phyloP scores from a whole-genome alignment of 2,329 filamentous ascomycete species.

The Sporothrix variecibatus region DNA sequence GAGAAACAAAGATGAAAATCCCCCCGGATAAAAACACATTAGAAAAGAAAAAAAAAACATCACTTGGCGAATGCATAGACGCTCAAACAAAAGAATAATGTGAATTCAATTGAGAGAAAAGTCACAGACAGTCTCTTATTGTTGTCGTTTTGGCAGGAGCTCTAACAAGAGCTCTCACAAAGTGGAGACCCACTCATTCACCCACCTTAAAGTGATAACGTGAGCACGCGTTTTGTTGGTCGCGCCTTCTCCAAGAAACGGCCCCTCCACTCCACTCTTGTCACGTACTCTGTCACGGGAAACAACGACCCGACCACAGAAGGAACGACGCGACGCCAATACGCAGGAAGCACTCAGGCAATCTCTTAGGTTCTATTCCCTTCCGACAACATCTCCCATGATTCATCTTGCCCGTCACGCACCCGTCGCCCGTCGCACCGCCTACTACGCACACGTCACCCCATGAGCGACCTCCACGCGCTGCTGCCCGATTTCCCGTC shows the following conservation, averaged over 20 bases:
- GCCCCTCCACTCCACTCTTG: not conserved
- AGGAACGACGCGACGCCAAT: not conserved
- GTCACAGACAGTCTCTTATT: not conserved
- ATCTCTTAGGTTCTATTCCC: too few relatives aligned
- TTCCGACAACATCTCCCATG: not conserved
- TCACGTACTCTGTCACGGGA: not conserved
- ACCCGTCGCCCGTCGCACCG: too few relatives aligned
- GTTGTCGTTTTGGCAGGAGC: not conserved
- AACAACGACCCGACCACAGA: not conserved
- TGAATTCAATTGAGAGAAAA: not conserved
- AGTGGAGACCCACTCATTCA: conserved; percentile 20
- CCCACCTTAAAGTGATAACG: conserved; percentile 20
- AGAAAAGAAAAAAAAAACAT: too few relatives aligned
- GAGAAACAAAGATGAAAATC: too few relatives aligned
- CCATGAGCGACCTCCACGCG: conserved; percentile 82
- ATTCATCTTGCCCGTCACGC: not conserved
- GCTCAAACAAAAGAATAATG: not conserved
- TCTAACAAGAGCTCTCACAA: not conserved
- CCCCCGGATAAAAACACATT: too few relatives aligned
- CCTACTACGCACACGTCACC: not conserved
- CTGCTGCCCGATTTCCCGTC: conserved; percentile 79
- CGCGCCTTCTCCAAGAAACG: conserved; percentile 2
- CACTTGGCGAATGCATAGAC: too few relatives aligned
- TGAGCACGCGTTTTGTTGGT: conserved; percentile 26
- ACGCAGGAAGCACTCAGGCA: not conserved